These are phyloP conservation scores for Neltuma alba DNA, from an alignment of 306 rosid species.

Conservation along the genomic window DNA sequence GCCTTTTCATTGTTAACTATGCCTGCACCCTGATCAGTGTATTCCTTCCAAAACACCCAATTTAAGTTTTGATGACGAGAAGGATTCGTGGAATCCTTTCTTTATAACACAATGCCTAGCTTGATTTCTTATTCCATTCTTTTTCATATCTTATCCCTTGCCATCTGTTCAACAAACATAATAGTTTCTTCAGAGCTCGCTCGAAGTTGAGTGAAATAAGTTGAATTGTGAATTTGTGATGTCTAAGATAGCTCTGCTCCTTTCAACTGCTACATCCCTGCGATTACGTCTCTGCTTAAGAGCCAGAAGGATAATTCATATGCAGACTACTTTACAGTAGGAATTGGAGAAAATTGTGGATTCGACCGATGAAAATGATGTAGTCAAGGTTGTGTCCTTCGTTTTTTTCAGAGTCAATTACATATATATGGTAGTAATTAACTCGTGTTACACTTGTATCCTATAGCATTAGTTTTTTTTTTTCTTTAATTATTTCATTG, in stretches of 20 bases:
- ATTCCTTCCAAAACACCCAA: not conserved
- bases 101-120: not conserved
- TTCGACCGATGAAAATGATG: not conserved
- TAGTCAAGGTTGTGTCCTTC: not conserved
- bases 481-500: not conserved
- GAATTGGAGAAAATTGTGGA: not conserved
- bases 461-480: not conserved
- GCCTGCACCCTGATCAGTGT: not conserved
- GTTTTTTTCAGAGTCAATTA: not conserved
- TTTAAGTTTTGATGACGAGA: not conserved
- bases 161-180: not conserved
- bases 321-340: not conserved
- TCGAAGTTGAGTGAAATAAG: not conserved
- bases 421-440: not conserved
- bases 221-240: conserved; percentile 1
- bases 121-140: not conserved
- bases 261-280: not conserved
- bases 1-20: not conserved
- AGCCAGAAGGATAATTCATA: not conserved
- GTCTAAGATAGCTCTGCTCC: not conserved
- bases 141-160: not conserved
- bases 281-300: not conserved
- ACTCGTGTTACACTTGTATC: not conserved
- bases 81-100: not conserved
- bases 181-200: not conserved